These are phyloP conservation scores for Alternaria consortialis DNA, from an alignment of 2,329 filamentous ascomycete species.

Conservation along the genomic window DNA sequence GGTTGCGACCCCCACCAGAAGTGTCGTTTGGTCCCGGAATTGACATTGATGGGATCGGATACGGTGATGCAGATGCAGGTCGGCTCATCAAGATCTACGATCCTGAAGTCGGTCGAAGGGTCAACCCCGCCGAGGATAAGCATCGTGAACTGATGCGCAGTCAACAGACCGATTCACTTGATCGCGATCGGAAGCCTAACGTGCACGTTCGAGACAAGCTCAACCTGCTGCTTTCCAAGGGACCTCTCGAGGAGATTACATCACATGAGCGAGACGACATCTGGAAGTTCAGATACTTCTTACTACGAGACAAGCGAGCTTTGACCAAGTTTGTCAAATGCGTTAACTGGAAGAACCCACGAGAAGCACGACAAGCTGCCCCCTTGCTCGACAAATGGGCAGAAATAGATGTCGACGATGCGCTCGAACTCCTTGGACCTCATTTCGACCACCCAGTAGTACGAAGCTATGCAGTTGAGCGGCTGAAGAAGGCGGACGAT, in stretches of 20 bases:
- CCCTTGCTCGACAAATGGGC: conserved; percentile 93
- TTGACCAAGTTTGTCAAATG: conserved; percentile 98
- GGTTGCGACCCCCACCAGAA: conserved; percentile 82
- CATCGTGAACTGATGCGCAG: conserved; percentile 91
- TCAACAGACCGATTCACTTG: conserved; percentile 90
- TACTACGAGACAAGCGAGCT: conserved; percentile 85
- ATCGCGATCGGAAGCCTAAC: conserved; percentile 95
- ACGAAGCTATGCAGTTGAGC: conserved; percentile 90
- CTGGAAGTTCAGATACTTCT: conserved; percentile 96
- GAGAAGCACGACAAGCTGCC: conserved; percentile 87
- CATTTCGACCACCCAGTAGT: conserved; percentile 90
- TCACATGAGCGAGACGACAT: conserved; percentile 94
- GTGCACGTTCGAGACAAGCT: conserved; percentile 94
- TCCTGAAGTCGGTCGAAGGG: conserved; percentile 85
- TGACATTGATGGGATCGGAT: conserved; percentile 69
- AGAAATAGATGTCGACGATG: conserved; percentile 96
- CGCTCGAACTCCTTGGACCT: conserved; percentile 89
- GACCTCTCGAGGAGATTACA: conserved; percentile 86
- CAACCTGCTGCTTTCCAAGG: conserved; percentile 89
- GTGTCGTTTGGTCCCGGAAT: conserved; percentile 92
- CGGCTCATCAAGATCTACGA: conserved; percentile 89
- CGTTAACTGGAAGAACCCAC: conserved; percentile 88
- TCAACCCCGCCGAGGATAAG: conserved; percentile 95
- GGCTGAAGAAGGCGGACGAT: conserved; percentile 90
- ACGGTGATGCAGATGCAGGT: conserved; percentile 61